phyloP scores from a whole-genome alignment of 139 green algal species.

The Chlorella ohadii region DNA sequence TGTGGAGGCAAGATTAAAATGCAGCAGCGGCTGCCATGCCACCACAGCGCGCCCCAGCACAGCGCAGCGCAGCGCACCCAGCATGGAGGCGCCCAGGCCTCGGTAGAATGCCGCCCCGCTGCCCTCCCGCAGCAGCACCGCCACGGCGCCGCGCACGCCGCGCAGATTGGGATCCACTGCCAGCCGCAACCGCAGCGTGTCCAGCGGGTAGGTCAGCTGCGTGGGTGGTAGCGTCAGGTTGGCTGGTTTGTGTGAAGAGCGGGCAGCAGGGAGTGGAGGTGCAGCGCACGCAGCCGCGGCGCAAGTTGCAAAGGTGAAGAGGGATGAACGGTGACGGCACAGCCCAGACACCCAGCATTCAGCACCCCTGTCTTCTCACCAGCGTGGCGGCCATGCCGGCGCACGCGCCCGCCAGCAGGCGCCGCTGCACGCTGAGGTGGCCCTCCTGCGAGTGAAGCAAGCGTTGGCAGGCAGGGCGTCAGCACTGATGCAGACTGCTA shows the following conservation, averaged over 20 bases:
- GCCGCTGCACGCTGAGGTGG: slow-evolving; percentile 65
- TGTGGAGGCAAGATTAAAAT: no score
- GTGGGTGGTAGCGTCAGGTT: neutral
- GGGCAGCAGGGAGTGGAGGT: no score
- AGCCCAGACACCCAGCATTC: no score
- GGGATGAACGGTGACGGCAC: no score
- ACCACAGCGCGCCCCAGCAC: no score
- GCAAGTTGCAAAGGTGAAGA: no score
- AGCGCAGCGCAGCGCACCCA: slow-evolving; percentile 57
- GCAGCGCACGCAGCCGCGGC: no score
- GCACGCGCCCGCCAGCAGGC: slow-evolving; percentile 71
- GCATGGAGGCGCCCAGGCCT: slow-evolving; percentile 72
- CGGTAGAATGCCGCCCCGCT: slow-evolving; percentile 71
- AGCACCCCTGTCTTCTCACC: no score
- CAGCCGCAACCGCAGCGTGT: slow-evolving; percentile 82
- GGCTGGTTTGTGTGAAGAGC: neutral
- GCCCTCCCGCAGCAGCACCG: slow-evolving; percentile 64
- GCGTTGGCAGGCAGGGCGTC: no score
- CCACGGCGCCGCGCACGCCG: slow-evolving; percentile 58
- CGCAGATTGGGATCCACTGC: slow-evolving; percentile 75
- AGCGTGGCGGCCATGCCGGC: slow-evolving; percentile 81
- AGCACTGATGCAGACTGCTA: no score
- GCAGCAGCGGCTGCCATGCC: no score
- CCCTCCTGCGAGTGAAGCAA: slow-evolving; percentile 44
- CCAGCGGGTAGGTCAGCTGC: slow-evolving; percentile 82